These are phyloP conservation scores for Papiliotrema laurentii DNA, from an alignment of 1,284 basidiomycete species.

Conservation along the genomic window DNA sequence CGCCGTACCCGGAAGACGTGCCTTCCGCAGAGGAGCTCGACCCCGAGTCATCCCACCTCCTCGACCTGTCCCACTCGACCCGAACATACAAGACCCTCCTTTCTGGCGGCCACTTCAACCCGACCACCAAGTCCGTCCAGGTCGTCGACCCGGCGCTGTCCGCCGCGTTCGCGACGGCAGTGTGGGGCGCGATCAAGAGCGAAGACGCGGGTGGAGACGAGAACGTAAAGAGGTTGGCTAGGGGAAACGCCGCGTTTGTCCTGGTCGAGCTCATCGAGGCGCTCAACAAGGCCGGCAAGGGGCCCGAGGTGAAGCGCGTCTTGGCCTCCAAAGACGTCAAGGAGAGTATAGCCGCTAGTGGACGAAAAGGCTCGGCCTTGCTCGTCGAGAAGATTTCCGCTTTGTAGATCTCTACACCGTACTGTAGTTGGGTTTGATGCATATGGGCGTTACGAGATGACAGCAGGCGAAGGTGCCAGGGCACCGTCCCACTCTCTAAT, in stretches of 20 bases:
- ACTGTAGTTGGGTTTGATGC: too few relatives aligned
- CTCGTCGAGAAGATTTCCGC: constrained; percentile 35
- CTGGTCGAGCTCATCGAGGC: constrained; percentile 70
- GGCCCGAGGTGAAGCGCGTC: constrained; percentile 55
- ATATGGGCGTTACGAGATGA: not conserved
- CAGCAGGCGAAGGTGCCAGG: not conserved
- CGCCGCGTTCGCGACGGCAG: constrained; percentile 55
- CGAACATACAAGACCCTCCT: constrained; percentile 78
- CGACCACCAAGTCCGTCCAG: constrained; percentile 56
- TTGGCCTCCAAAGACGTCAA: constrained; percentile 52
- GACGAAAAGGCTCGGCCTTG: constrained; percentile 42
- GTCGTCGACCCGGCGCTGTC: constrained; percentile 57
- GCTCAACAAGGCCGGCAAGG: constrained; percentile 51
- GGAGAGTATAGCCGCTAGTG: constrained; percentile 33
- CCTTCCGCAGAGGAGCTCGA: constrained; percentile 33
- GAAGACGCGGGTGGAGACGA: constrained; percentile 39
- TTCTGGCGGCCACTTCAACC: constrained; percentile 81
- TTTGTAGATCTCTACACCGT: too few relatives aligned
- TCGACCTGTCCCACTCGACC: constrained; percentile 73
- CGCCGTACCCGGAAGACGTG: constrained; percentile 54
- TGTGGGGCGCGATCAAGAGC: constrained; percentile 55
- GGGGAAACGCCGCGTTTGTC: constrained; percentile 68
- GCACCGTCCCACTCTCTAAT: too few relatives aligned
- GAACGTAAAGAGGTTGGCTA: constrained; percentile 57
- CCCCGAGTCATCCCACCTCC: constrained; percentile 53